These are phyloP conservation scores for Cladophialophora chaetospira DNA, from an alignment of 2,329 filamentous ascomycete species.

Conservation along the genomic window DNA sequence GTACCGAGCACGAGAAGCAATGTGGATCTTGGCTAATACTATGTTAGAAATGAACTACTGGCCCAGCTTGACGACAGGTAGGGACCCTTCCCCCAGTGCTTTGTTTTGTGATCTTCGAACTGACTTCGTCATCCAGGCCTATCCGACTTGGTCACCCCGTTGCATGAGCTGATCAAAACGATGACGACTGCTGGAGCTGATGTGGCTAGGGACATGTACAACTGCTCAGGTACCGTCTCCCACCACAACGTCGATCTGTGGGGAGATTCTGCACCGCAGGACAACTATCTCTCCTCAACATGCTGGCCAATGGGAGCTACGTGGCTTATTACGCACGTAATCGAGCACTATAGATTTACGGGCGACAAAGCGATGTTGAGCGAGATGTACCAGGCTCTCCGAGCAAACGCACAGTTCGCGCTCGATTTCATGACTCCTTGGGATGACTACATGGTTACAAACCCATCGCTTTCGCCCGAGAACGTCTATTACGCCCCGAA, in stretches of 20 bases:
- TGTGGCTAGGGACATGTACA: constrained; percentile 57
- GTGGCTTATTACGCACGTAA: constrained; percentile 64
- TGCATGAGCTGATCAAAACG: neutral
- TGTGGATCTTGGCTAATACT: too few species aligned
- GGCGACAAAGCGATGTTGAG: constrained; percentile 30
- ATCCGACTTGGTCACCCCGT: constrained; percentile 35
- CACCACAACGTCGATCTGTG: constrained; percentile 63
- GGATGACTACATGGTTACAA: constrained; percentile 35
- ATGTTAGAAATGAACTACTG: constrained; percentile 68
- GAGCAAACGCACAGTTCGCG: constrained; percentile 37
- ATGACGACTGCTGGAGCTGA: neutral
- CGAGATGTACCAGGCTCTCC: constrained; percentile 33
- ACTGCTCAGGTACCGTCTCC: constrained; percentile 57
- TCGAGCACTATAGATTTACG: constrained; percentile 59
- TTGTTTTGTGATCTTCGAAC: too few species aligned
- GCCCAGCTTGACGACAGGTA: too few species aligned
- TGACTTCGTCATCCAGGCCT: too few species aligned
- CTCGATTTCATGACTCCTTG: constrained; percentile 36
- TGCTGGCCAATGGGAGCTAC: constrained; percentile 48
- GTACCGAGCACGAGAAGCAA: too few species aligned
- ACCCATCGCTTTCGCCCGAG: constrained; percentile 37
- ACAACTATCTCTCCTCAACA: constrained; percentile 45
- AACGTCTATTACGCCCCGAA: constrained; percentile 34
- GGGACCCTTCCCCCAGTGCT: too few species aligned
- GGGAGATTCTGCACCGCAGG: constrained; percentile 57